These are phyloP conservation scores for Xanthoceras sorbifolium DNA, from an alignment of 345 rosid species.

Conservation along the genomic window DNA sequence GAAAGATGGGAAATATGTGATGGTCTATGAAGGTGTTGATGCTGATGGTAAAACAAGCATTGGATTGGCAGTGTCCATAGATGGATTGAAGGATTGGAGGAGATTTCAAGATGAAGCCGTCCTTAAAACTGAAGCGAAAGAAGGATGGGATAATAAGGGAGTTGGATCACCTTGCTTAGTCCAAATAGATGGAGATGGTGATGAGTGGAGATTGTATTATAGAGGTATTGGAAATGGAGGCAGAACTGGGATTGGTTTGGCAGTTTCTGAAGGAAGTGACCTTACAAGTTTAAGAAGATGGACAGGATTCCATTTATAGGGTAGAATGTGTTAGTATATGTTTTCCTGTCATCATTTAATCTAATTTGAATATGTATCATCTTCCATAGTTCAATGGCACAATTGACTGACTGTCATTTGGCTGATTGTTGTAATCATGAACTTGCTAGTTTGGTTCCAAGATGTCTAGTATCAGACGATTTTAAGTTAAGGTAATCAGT, in stretches of 20 bases:
- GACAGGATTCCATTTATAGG: constrained; percentile 53
- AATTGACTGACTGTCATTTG: background rate
- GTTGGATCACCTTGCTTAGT: constrained; percentile 73
- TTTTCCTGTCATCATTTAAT: background rate
- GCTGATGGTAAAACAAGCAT: constrained; percentile 51
- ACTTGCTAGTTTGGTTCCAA: background rate
- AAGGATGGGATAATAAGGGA: constrained; percentile 67
- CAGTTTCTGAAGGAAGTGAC: constrained; percentile 52
- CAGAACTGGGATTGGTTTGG: constrained; percentile 72
- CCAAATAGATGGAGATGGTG: constrained; percentile 61
- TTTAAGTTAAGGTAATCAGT: too few relatives aligned
- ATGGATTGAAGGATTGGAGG: constrained; percentile 65
- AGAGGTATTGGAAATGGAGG: constrained; percentile 63
- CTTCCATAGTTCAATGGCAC: background rate
- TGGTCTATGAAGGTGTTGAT: constrained; percentile 72
- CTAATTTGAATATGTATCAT: background rate
- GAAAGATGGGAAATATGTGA: constrained; percentile 62
- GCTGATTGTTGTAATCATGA: background rate
- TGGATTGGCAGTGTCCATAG: constrained; percentile 62
- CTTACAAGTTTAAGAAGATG: constrained; percentile 55
- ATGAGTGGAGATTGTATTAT: constrained; percentile 75
- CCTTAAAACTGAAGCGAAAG: constrained; percentile 35
- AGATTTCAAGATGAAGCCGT: constrained; percentile 46
- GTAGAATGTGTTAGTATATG: background rate
- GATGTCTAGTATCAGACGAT: background rate